These are phyloP conservation scores for Zopfochytrium polystomum DNA, from an alignment of 371 early-diverging fungal species.

Conservation along the genomic window DNA sequence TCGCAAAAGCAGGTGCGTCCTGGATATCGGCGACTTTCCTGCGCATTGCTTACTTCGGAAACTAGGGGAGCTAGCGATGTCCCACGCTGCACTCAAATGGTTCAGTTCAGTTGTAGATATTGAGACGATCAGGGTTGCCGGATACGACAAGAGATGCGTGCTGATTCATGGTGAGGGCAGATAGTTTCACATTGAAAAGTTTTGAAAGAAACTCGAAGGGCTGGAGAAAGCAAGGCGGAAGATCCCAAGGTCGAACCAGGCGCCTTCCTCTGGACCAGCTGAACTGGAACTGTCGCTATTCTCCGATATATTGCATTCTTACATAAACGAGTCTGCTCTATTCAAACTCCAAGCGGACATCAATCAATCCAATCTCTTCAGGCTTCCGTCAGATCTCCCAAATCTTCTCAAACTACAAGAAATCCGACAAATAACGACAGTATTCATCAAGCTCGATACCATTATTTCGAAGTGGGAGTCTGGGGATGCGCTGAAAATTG, in stretches of 20 bases:
- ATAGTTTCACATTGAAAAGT: not conserved
- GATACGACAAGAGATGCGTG: conserved; percentile 51
- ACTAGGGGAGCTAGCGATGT: conserved; percentile 49
- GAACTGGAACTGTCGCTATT: conserved; percentile 32
- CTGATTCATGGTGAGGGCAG: conserved; percentile 29
- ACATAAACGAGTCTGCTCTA: conserved; percentile 47
- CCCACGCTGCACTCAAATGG: conserved; percentile 46
- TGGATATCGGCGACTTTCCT: not conserved
- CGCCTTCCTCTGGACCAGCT: conserved; percentile 8
- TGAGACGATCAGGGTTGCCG: conserved; percentile 35
- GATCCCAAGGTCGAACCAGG: conserved; percentile 10
- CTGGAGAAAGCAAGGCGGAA: conserved; percentile 42
- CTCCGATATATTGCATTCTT: conserved; percentile 36
- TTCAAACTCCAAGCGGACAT: conserved; percentile 54
- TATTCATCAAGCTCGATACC: conserved; percentile 47
- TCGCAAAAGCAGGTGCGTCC: conserved; percentile 48
- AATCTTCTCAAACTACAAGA: conserved; percentile 46
- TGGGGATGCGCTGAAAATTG: conserved; percentile 27
- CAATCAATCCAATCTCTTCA: conserved; percentile 46
- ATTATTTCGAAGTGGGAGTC: conserved; percentile 32
- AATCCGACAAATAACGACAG: conserved; percentile 51
- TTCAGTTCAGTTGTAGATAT: conserved; percentile 40
- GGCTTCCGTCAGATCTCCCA: conserved; percentile 30
- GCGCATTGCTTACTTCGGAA: not conserved
- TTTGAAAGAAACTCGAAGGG: conserved; percentile 3